Evolutionary conservation across 176 grass and related monocot genomes (phyloP).

Genomic region (Carex pumila): DNA sequence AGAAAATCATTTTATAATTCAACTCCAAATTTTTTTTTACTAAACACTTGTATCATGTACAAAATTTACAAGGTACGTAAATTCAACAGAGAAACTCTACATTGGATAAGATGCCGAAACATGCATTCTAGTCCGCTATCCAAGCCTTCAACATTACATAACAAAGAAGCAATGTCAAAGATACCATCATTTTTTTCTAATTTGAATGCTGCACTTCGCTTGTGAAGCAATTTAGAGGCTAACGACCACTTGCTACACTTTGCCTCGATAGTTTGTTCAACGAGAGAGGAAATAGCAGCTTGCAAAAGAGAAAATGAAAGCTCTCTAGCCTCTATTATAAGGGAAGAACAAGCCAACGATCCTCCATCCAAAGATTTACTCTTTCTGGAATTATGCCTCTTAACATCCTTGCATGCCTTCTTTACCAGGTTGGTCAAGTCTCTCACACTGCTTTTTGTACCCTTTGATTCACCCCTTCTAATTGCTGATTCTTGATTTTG

Average conservation of each 20-base stretch:
- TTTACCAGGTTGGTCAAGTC: constrained; percentile 26
- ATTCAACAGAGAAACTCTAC: background rate
- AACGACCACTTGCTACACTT: background rate
- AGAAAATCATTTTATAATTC: background rate
- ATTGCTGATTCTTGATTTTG: constrained; percentile 28
- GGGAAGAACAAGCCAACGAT: background rate
- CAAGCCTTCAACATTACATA: background rate
- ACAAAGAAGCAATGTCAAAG: background rate
- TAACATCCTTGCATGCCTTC: constrained; percentile 45
- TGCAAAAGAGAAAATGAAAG: background rate
- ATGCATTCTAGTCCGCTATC: constrained; percentile 5
- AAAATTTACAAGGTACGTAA: background rate
- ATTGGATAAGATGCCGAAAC: constrained; percentile 21
- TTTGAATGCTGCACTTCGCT: background rate
- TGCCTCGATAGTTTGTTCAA: background rate
- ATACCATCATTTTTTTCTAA: background rate
- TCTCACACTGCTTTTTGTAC: constrained; percentile 21
- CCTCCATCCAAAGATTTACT: constrained; percentile 15
- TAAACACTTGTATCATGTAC: background rate
- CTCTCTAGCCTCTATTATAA: constrained; percentile 1
- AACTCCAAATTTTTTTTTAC: background rate
- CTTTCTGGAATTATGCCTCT: constrained; percentile 29
- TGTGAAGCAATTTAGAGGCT: background rate
- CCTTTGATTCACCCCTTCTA: constrained; percentile 30
- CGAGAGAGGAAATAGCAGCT: background rate